A percentile compares a stretch with the other conserved stretches of the same genome.
Evolutionary conservation across 495 filamentous ascomycete genomes (phyloP).

Genomic region (Friedmanniomyces simplex): DNA sequence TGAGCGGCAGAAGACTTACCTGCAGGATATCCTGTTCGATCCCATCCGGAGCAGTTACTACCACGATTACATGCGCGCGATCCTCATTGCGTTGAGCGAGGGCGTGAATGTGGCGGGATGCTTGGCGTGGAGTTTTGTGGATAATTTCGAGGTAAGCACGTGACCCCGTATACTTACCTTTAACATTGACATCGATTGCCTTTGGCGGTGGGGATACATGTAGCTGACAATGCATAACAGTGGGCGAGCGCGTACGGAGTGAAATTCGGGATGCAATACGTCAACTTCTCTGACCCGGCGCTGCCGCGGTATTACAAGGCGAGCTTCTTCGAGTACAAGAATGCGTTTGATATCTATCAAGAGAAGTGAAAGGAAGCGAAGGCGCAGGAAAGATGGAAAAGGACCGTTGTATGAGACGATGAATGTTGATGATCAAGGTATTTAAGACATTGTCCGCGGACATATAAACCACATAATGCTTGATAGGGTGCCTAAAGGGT

Average conservation of each 20-base stretch:
- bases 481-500: no score
- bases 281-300: slow-evolving; percentile 29
- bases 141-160: slow-evolving; percentile 25
- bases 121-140: slow-evolving; percentile 28
- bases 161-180: no score
- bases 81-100: slow-evolving; percentile 28
- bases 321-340: slow-evolving; percentile 30
- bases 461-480: no score
- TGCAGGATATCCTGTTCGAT: slow-evolving; percentile 25
- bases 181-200: no score
- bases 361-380: slow-evolving; percentile 26
- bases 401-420: not conserved
- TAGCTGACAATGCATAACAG: not conserved
- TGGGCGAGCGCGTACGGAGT: slow-evolving; percentile 7
- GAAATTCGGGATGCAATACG: slow-evolving; percentile 26
- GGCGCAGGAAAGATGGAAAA: not conserved
- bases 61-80: slow-evolving; percentile 24
- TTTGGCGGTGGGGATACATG: no score
- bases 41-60: slow-evolving; percentile 26
- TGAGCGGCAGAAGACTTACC: slow-evolving; percentile 20
- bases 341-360: slow-evolving; percentile 26
- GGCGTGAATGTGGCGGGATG: slow-evolving; percentile 28
- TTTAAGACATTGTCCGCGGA: no score
- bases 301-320: slow-evolving; percentile 28
- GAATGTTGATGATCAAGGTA: no score